Evolutionary conservation across 768 basidiomycete genomes (phyloP).

Genomic region (Tulasnella sp.): DNA sequence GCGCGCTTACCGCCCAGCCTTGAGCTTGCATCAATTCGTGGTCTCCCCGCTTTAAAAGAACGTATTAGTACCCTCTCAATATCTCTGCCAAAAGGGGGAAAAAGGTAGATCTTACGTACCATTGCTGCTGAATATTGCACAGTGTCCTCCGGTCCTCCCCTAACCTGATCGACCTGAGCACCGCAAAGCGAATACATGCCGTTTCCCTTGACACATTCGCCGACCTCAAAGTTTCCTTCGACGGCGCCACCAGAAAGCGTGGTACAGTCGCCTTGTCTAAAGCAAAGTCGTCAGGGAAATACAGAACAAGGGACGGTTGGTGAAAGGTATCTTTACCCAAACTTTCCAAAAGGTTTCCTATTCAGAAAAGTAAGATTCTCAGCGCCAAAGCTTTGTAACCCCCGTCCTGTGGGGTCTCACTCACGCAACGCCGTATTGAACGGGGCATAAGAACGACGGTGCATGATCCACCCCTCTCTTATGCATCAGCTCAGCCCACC

Average conservation of each 20-base stretch:
- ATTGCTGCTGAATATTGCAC: neutral
- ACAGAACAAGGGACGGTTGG: too few species aligned
- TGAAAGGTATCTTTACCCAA: neutral
- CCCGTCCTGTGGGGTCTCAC: neutral
- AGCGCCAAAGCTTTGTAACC: neutral
- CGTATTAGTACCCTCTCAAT: neutral
- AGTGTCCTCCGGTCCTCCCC: neutral
- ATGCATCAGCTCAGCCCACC: neutral
- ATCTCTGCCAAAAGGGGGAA: neutral
- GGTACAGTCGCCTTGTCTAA: neutral
- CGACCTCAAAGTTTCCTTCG: neutral
- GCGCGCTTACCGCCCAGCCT: neutral
- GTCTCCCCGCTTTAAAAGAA: neutral
- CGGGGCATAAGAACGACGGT: neutral
- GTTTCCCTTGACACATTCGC: slow-evolving; percentile 2
- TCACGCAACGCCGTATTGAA: neutral
- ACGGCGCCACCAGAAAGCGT: neutral
- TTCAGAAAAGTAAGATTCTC: neutral
- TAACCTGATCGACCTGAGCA: neutral
- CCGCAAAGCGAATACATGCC: neutral
- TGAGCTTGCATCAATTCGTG: neutral
- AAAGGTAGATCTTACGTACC: neutral
- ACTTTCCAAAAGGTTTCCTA: neutral
- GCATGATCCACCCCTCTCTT: neutral
- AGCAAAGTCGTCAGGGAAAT: neutral